phyloP scores from a whole-genome alignment of 1,284 basidiomycete genomes.

The Erythrobasidium hasegawianum region DNA sequence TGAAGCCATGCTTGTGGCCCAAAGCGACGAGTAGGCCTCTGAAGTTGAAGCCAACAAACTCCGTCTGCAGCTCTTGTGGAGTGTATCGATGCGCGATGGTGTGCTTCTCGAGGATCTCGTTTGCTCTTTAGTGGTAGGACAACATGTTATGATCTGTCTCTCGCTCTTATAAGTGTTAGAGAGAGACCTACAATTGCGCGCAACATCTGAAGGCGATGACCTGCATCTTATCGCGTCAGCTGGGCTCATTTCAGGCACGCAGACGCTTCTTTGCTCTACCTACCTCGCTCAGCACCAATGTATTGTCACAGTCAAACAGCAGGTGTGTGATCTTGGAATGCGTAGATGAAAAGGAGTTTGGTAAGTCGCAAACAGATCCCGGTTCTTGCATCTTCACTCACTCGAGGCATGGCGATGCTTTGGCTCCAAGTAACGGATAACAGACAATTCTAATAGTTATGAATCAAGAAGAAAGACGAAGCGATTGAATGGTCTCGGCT shows the following conservation, averaged over 20 bases:
- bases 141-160: neutral
- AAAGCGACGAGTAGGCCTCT: conserved; percentile 16
- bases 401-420: too few species aligned
- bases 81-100: conserved; percentile 10
- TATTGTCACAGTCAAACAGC: conserved; percentile 32
- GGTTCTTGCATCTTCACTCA: too few species aligned
- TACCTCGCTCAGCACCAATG: conserved; percentile 25
- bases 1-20: conserved; percentile 18
- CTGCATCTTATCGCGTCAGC: neutral
- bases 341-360: too few species aligned
- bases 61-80: conserved; percentile 19
- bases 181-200: too few species aligned
- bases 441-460: too few species aligned
- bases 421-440: too few species aligned
- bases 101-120: conserved; percentile 7
- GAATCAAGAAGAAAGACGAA: too few species aligned
- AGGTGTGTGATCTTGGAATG: neutral
- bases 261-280: neutral
- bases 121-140: neutral
- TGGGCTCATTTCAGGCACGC: conserved; percentile 26
- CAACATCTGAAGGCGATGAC: too few species aligned
- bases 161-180: neutral
- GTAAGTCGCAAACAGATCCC: too few species aligned
- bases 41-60: conserved; percentile 34
- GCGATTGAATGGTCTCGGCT: too few species aligned